Conservation (phyloP, 345 rosid genomes). For the Pseudoturritis turrita region DNA sequence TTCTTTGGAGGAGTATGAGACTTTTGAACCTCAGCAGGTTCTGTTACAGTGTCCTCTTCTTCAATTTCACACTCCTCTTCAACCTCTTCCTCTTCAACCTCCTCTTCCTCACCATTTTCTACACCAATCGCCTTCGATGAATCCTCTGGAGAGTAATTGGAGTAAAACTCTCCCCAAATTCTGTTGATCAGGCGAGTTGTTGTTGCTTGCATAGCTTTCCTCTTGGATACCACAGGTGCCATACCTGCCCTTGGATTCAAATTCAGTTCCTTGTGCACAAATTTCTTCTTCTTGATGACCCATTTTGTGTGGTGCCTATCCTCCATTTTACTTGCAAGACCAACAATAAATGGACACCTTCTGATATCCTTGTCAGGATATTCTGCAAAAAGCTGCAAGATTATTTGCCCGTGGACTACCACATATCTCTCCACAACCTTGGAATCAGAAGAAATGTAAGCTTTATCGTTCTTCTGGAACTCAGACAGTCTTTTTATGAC, state of each 20-base stretch:
- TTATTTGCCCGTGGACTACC: conserved; percentile 78
- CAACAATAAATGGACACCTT: conserved; percentile 55
- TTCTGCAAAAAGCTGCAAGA: conserved; percentile 64
- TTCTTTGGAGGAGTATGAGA: conserved; percentile 27
- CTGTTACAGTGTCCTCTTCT: conserved; percentile 20
- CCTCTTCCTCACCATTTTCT: conserved; percentile 40
- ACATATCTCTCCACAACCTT: conserved; percentile 58
- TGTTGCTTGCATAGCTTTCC: conserved; percentile 81
- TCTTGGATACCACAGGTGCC: conserved; percentile 43
- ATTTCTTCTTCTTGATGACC: conserved; percentile 55
- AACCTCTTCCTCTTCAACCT: conserved; percentile 31
- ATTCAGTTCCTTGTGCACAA: conserved; percentile 41
- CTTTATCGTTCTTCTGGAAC: conserved; percentile 39
- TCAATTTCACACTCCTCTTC: conserved; percentile 48
- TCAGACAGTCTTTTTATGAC: conserved; percentile 49
- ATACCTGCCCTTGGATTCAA: conserved; percentile 61
- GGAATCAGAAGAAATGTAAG: conserved; percentile 58
- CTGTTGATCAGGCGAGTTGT: conserved; percentile 71
- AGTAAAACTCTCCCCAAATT: conserved; percentile 81
- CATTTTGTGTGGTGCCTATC: conserved; percentile 73
- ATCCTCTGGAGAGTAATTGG: conserved; percentile 54
- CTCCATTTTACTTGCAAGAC: conserved; percentile 65
- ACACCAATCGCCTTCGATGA: conserved; percentile 27
- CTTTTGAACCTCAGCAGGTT: conserved; percentile 27
- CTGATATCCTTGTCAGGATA: conserved; percentile 43